Base-by-base conservation (phyloP, 306 rosid genomes). In the Alnus glutinosa region DNA sequence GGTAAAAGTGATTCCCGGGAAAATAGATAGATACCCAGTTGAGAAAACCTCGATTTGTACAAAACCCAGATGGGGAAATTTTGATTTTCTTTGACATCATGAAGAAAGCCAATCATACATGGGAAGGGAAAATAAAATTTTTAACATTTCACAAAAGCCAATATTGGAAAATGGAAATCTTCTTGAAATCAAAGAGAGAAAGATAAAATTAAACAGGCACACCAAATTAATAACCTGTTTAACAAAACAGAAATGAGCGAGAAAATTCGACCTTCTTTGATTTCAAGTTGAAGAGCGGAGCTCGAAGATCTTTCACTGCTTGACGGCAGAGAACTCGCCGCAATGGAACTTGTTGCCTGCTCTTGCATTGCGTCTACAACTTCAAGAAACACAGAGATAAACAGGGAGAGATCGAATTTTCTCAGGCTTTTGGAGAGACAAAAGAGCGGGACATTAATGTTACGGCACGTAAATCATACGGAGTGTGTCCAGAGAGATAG, bases 251-350 rank as follows among this genome's bases (percentile, higher is more conserved):
- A 1, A 59, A 59, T 28, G 66, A 28, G 36, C 9, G 16, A 42
- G 46, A 73, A 18, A 14, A 34, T 52, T 34, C 9, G 34, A 73
- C 76, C 76, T 73, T 73, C 76, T 36, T 51, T 88, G 4, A 79
- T 77, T 64, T 89, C 90, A 61, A 79, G 78, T 1, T 82, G 91
- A 18, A 90, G 86, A 23, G 92, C 95, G 9, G 91, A 89, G 88
- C 90, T 89, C 2, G 91, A 90, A 48, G 95, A 89, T 80, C 84
- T 80, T 73, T 90, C 95, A 19, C 95, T 90, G 83, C 95, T 90
- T 0, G 95, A 88, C 54, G 92, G 95, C 71, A 83, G 70, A 76
- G 91, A 87, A 78, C 83, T 79, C 13, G 92, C 92, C 0, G 94
- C 92, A 37, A 88, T 49, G 8, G 92, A 83, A 81, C 89, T 85